Evolutionary conservation across 2,329 filamentous ascomycete genomes (phyloP).

Genomic region (Claviceps sp.): DNA sequence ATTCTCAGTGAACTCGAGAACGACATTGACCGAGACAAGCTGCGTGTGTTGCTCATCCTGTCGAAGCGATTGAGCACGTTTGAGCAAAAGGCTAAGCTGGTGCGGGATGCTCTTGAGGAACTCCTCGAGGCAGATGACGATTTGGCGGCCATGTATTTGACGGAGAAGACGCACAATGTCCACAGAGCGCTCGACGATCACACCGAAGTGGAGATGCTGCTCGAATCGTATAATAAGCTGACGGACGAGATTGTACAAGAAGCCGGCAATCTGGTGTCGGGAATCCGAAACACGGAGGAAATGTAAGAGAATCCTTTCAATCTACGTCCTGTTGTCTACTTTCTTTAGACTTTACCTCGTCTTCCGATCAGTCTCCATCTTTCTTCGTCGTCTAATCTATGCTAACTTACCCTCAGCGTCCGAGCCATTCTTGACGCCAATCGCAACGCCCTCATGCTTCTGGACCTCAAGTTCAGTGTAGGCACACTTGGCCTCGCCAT

Average conservation of each 20-base stretch:
- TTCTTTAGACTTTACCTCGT: neutral
- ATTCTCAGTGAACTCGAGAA: slow-evolving; percentile 86
- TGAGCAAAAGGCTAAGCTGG: slow-evolving; percentile 89
- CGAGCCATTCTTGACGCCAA: slow-evolving; percentile 97
- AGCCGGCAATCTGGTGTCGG: slow-evolving; percentile 80
- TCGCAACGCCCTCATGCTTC: slow-evolving; percentile 92
- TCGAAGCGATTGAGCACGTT: slow-evolving; percentile 95
- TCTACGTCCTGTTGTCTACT: too few species aligned
- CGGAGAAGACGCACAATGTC: slow-evolving; percentile 68
- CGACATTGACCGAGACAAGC: slow-evolving; percentile 89
- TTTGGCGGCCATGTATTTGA: slow-evolving; percentile 85
- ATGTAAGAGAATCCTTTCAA: slow-evolving; percentile 47
- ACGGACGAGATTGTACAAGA: slow-evolving; percentile 97
- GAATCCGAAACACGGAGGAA: slow-evolving; percentile 95
- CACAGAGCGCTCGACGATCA: slow-evolving; percentile 71
- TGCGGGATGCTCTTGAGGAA: slow-evolving; percentile 90
- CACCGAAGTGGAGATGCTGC: slow-evolving; percentile 89
- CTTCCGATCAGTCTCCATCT: too few species aligned
- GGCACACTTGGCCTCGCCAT: slow-evolving; percentile 88
- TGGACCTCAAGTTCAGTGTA: slow-evolving; percentile 93
- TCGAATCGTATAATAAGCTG: slow-evolving; percentile 96
- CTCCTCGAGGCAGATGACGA: slow-evolving; percentile 94
- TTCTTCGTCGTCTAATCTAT: neutral
- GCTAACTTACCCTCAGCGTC: slow-evolving; percentile 44
- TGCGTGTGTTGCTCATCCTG: slow-evolving; percentile 79